These are phyloP conservation scores for Micromonas pusilla DNA, from an alignment of 139 green algal genomes.

Conservation along the genomic window DNA sequence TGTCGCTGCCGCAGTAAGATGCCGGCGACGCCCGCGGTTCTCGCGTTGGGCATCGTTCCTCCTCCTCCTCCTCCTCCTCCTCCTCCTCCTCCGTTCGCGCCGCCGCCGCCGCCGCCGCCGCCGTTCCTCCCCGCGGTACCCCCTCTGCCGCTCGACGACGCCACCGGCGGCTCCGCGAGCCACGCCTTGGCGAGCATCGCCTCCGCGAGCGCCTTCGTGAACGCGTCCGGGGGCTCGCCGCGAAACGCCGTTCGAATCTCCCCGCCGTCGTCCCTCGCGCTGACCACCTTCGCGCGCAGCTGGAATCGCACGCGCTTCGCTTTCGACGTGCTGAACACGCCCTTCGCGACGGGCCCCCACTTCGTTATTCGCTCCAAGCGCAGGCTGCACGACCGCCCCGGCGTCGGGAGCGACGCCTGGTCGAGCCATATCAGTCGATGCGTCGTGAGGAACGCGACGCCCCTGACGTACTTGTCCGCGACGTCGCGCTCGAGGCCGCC, in stretches of 20 bases:
- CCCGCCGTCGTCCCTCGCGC: background rate
- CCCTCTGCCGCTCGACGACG: background rate
- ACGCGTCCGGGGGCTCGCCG: background rate
- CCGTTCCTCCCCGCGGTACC: background rate
- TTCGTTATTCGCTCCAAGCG: background rate
- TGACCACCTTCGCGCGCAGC: background rate
- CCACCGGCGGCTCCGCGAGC: background rate
- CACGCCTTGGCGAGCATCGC: background rate
- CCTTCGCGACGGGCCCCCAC: background rate
- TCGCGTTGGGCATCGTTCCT: too few relatives aligned
- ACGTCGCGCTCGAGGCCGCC: background rate
- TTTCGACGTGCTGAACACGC: background rate
- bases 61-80: too few relatives aligned
- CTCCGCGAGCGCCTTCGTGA: background rate
- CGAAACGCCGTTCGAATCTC: background rate
- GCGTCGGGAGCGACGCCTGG: background rate
- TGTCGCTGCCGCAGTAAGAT: background rate
- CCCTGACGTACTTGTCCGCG: background rate
- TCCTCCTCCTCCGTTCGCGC: too few relatives aligned
- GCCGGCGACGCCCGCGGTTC: slow-evolving; percentile 19
- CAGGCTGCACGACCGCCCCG: background rate
- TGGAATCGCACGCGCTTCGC: background rate
- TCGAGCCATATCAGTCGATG: background rate
- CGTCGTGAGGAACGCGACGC: background rate
- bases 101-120: too few relatives aligned